Conservation (phyloP, 2,329 filamentous ascomycete genomes). For the Tolypocladium amazonense region DNA sequence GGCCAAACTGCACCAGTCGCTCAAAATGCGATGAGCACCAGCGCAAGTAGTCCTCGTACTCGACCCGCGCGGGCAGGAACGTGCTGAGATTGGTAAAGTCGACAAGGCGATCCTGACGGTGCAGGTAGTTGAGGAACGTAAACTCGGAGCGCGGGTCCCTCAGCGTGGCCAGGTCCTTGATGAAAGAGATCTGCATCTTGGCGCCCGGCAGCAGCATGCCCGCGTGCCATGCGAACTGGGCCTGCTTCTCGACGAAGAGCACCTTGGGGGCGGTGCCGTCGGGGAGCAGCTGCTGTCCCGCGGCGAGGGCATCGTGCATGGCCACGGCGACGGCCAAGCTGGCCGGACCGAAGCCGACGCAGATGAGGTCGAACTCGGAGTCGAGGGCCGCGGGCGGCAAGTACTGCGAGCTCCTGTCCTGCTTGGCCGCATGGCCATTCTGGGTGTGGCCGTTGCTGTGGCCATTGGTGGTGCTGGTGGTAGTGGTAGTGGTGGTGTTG, state of each 20-base stretch:
- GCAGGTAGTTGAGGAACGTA: conserved; percentile 92
- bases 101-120: conserved; percentile 68
- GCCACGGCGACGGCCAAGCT: conserved; percentile 84
- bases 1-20: conserved; percentile 60
- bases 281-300: conserved; percentile 30
- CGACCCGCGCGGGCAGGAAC: conserved; percentile 73
- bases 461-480: conserved; percentile 3
- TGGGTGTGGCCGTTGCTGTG: conserved; percentile 9
- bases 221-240: conserved; percentile 79
- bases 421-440: conserved; percentile 12
- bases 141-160: conserved; percentile 83
- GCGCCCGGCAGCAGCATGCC: conserved; percentile 91
- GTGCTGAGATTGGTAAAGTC: conserved; percentile 87
- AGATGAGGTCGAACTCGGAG: conserved; percentile 73
- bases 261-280: conserved; percentile 52
- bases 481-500: conserved; percentile 8
- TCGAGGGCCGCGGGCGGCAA: conserved; percentile 44
- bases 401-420: conserved; percentile 12
- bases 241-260: conserved; percentile 79
- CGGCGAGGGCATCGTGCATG: conserved; percentile 65
- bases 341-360: conserved; percentile 86
- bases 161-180: conserved; percentile 89
- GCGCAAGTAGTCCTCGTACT: conserved; percentile 91
- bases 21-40: conserved; percentile 84
- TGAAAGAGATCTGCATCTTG: conserved; percentile 95